Conservation (phyloP, 495 filamentous ascomycete genomes). For the Usnea hakonensis region DNA sequence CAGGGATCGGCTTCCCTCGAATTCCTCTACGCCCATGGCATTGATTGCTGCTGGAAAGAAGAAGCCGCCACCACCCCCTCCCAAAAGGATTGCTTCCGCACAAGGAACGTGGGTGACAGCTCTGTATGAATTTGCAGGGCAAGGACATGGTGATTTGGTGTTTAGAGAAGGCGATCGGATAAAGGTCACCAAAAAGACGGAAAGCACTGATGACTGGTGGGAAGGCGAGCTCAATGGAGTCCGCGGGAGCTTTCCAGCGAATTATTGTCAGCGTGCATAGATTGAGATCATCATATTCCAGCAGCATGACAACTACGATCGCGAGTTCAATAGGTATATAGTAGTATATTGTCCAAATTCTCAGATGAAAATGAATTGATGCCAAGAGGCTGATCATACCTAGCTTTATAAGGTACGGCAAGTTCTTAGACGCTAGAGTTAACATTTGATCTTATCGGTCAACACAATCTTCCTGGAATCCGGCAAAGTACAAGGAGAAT, state of each 20-base stretch:
- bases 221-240: slow-evolving; percentile 71
- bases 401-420: too few relatives aligned
- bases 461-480: neutral
- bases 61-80: slow-evolving; percentile 64
- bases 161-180: slow-evolving; percentile 85
- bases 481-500: slow-evolving; percentile 1
- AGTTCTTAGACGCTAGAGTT: too few relatives aligned
- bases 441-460: neutral
- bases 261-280: slow-evolving; percentile 55
- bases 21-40: slow-evolving; percentile 31
- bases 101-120: slow-evolving; percentile 66
- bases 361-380: too few relatives aligned
- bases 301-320: slow-evolving; percentile 1
- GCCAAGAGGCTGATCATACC: too few relatives aligned
- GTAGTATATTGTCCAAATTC: slow-evolving; percentile 1
- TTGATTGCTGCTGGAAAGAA: slow-evolving; percentile 47
- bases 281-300: neutral
- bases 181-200: slow-evolving; percentile 73
- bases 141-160: slow-evolving; percentile 63
- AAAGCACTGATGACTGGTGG: slow-evolving; percentile 92
- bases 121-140: slow-evolving; percentile 69
- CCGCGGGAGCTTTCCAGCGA: slow-evolving; percentile 80
- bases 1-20: slow-evolving; percentile 33
- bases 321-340: neutral
- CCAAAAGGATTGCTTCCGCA: slow-evolving; percentile 42